Base-by-base conservation (phyloP, 2,329 filamentous ascomycete species). In the Remersonia thermophila region DNA sequence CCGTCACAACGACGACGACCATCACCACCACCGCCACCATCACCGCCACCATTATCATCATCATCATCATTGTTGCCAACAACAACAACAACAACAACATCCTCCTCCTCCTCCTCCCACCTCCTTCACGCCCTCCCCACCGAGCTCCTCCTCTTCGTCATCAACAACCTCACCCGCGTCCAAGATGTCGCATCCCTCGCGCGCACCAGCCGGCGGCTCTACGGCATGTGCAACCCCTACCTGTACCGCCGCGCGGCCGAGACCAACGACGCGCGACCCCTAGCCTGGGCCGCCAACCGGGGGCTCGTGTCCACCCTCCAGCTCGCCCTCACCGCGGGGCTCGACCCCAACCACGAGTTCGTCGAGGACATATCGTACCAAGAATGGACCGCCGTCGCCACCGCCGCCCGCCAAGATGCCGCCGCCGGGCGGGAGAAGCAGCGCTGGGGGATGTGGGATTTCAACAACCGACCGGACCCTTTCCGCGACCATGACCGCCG, bases 61-160 rank as follows among this genome's bases (percentile, higher is more conserved):
- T 30, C 11, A 9, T 9, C 29, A 8, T 9, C 13, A 5, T 16
- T 13, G 13, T 17, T 6, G 29, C n/a, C 11, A 6, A 4, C 6
- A 5, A 15, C 4, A 12, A 15, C n/a, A 3, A n/a, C n/a, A n/a
- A n/a, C n/a, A n/a, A n/a, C n/a, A n/a, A n/a, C n/a, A n/a, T n/a
- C n/a, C n/a, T n/a, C n/a, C n/a, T n/a, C n/a, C n/a, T 36, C 36
- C 33, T 30, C 38, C 10, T 25, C 36, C 11, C 40, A 33, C 25
- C 38, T 37, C 12, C 37, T 52, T 30, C 35, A 26, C 13, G 42
- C 41, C 3, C 42, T 54, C 4, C 51, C 51, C 12, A 42, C 42
- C 20, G 51, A 54, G 42, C 44, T 54, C 12, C 23, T 54, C 8
- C 39, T 42, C 11, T 47, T 49, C n/a, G 40, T 54, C 17, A 38